phyloP scores from a whole-genome alignment of 2,329 filamentous ascomycete genomes.

The Cladosporium sp. region DNA sequence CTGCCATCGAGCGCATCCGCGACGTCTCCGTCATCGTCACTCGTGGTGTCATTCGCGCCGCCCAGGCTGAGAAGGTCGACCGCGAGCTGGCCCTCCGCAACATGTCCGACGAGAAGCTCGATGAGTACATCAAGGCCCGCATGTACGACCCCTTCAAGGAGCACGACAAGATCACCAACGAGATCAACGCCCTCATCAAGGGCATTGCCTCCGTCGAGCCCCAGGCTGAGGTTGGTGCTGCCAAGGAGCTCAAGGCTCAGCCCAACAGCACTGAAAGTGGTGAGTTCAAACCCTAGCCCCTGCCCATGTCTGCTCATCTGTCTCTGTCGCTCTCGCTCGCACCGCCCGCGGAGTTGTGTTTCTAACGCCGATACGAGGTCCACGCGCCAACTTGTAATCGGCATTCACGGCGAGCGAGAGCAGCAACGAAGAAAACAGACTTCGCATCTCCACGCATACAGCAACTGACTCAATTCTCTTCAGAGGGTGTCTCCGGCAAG shows the following conservation, averaged over 20 bases:
- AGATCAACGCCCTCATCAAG: conserved; percentile 26
- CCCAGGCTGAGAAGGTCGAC: conserved; percentile 68
- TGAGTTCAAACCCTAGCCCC: background rate
- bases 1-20: conserved; percentile 86
- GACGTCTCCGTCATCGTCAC: conserved; percentile 84
- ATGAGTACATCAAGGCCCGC: conserved; percentile 56
- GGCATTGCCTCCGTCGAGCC: background rate
- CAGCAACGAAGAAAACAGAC: conserved; percentile 3
- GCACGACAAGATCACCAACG: conserved; percentile 36
- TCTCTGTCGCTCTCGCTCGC: no score
- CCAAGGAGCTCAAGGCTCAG: conserved; percentile 8
- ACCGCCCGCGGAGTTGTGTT: background rate
- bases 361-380: conserved; percentile 9
- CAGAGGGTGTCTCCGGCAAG: conserved; percentile 2
- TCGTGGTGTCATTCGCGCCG: conserved; percentile 87
- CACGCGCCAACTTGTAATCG: conserved; percentile 2
- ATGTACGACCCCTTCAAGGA: conserved; percentile 52
- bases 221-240: background rate
- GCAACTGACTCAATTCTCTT: background rate
- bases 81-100: conserved; percentile 57
- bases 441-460: background rate
- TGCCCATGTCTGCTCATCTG: background rate
- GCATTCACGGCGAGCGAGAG: background rate
- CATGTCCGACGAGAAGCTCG: conserved; percentile 64
- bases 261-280: conserved; percentile 1